phyloP scores from a whole-genome alignment of 1,284 basidiomycete genomes.

The Paramarasmius palmivorus region DNA sequence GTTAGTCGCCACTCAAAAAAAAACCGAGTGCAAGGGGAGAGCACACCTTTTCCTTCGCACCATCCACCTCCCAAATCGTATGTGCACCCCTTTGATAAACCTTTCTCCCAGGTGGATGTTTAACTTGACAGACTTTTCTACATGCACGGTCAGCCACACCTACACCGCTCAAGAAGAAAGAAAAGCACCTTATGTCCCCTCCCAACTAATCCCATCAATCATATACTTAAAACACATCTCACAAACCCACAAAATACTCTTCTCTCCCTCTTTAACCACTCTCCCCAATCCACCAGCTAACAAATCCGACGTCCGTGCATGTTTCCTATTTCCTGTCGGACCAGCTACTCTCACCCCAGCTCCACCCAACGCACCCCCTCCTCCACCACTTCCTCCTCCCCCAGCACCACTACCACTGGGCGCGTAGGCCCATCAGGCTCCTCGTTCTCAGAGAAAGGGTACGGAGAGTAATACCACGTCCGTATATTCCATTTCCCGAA shows the following conservation, averaged over 20 bases:
- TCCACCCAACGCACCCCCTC: no score
- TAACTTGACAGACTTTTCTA: conserved; percentile 72
- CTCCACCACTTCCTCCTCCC: no score
- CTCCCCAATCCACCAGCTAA: conserved; percentile 63
- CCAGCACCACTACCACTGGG: conserved; percentile 29
- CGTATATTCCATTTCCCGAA: conserved; percentile 78
- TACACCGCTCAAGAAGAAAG: conserved; percentile 8
- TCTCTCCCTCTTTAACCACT: conserved; percentile 47
- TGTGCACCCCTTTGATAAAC: conserved; percentile 92
- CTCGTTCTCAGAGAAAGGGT: conserved; percentile 72
- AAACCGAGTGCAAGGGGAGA: neutral
- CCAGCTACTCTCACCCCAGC: conserved; percentile 50
- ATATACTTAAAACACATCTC: conserved; percentile 98
- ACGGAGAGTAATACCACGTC: conserved; percentile 90
- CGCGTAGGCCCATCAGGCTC: conserved; percentile 43
- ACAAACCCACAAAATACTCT: conserved; percentile 76
- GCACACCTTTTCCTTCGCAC: conserved; percentile 77
- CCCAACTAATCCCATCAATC: conserved; percentile 70
- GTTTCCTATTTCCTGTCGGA: conserved; percentile 51
- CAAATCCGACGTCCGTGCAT: conserved; percentile 72
- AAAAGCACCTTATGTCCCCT: conserved; percentile 71
- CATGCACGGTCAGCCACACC: conserved; percentile 15
- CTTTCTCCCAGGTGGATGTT: conserved; percentile 84
- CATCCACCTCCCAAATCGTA: conserved; percentile 96
- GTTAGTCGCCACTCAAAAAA: conserved; percentile 9